Evolutionary conservation across 257 asterid genomes (phyloP).

Genomic region (Ilex aquifolium): DNA sequence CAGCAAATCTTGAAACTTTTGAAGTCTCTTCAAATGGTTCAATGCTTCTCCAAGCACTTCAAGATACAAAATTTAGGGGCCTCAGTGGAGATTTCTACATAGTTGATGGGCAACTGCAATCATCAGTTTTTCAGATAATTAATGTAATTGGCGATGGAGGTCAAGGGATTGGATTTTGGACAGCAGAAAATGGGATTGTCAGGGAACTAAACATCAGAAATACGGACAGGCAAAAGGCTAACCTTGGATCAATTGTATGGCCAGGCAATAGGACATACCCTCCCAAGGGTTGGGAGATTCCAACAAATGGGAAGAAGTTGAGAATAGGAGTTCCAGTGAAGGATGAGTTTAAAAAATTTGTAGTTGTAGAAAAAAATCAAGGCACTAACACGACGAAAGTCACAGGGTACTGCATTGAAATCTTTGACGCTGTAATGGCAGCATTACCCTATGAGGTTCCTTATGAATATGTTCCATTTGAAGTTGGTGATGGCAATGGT

Average conservation of each 20-base stretch:
- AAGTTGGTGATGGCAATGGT: not conserved
- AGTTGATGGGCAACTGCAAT: constrained; percentile 10
- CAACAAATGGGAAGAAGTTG: not conserved
- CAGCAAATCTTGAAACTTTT: constrained; percentile 4
- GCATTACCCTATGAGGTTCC: not conserved
- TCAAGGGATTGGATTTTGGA: constrained; percentile 16
- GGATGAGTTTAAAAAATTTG: not conserved
- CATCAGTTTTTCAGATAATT: constrained; percentile 14
- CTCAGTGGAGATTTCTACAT: constrained; percentile 9
- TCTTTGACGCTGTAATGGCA: not conserved
- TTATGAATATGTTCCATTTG: not conserved
- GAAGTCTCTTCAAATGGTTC: constrained; percentile 9
- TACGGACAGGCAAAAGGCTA: not conserved
- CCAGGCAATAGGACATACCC: not conserved
- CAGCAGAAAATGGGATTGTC: constrained; percentile 8
- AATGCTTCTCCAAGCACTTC: constrained; percentile 5
- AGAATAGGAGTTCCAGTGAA: not conserved
- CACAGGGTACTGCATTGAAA: not conserved
- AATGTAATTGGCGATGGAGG: constrained; percentile 10
- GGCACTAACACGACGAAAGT: not conserved
- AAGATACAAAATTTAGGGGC: constrained; percentile 6
- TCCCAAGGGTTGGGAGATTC: not conserved
- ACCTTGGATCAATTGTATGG: not conserved
- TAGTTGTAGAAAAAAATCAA: not conserved
- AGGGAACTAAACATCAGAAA: not conserved